A percentile compares a stretch with the other conserved stretches of the same genome.
Evolutionary conservation across 257 asterid genomes (phyloP).

Genomic region (Mitragyna speciosa): DNA sequence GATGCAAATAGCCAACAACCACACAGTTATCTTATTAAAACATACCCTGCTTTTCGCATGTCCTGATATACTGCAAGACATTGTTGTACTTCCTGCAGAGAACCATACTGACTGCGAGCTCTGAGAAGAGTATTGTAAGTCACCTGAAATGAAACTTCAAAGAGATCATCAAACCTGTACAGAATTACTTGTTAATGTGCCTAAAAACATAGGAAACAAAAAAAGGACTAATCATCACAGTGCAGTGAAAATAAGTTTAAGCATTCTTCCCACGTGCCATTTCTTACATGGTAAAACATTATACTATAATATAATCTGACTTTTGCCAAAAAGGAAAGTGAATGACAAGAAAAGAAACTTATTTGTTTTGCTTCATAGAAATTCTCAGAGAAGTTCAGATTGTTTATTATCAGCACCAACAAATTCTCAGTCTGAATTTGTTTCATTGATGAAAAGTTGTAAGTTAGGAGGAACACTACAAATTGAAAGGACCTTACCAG

Average conservation of each 20-base stretch:
- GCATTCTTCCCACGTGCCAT: background rate
- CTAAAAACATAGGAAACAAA: background rate
- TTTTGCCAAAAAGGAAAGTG: background rate
- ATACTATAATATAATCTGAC: background rate
- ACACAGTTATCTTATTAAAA: constrained; percentile 1
- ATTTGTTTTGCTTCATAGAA: background rate
- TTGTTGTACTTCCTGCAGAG: constrained; percentile 79
- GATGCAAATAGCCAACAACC: background rate
- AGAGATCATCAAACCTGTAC: constrained; percentile 18
- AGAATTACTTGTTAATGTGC: background rate
- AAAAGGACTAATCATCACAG: background rate
- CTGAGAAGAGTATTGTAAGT: constrained; percentile 86
- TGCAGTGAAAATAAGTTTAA: background rate
- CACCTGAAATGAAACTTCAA: constrained; percentile 51
- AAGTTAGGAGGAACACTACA: background rate
- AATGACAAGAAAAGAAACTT: background rate
- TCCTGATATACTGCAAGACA: constrained; percentile 83
- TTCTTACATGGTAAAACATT: background rate
- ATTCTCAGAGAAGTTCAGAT: background rate
- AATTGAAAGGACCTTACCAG: constrained; percentile 44
- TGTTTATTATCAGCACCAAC: background rate
- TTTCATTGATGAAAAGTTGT: background rate
- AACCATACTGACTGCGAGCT: constrained; percentile 77
- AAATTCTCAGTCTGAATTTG: background rate
- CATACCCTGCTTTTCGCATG: constrained; percentile 95